Conservation (phyloP, 83 land plant genomes). For the Diphasiastrum complanatum region DNA sequence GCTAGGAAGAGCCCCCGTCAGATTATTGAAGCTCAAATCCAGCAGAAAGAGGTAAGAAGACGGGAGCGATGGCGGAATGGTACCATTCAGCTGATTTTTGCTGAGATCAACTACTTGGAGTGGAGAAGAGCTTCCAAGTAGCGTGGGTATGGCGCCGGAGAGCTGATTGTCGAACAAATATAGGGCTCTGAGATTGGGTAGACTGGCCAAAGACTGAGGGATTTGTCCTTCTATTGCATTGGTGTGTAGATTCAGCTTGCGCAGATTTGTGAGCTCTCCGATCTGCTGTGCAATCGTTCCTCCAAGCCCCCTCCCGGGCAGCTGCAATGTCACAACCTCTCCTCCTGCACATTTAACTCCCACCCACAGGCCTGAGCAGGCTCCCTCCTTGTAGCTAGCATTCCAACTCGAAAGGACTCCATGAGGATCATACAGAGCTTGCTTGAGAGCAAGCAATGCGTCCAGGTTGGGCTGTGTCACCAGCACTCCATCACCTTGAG, state of each 20-base stretch:
- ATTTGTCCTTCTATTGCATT: constrained; percentile 55
- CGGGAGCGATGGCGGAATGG: constrained; percentile 40
- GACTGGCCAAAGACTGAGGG: constrained; percentile 53
- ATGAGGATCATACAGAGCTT: constrained; percentile 39
- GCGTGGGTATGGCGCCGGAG: constrained; percentile 62
- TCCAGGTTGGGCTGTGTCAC: constrained; percentile 21
- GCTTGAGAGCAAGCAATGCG: constrained; percentile 37
- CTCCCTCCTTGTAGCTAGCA: constrained; percentile 49
- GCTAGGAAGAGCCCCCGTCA: constrained; percentile 49
- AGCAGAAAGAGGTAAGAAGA: constrained; percentile 47
- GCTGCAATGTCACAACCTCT: constrained; percentile 67
- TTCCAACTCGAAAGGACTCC: constrained; percentile 71
- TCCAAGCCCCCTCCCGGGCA: constrained; percentile 71
- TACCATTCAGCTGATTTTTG: constrained; percentile 50
- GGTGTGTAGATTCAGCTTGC: constrained; percentile 83
- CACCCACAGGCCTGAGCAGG: constrained; percentile 74
- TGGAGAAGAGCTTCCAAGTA: constrained; percentile 44
- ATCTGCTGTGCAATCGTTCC: constrained; percentile 58
- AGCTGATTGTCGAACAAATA: constrained; percentile 67
- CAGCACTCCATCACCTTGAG: constrained; percentile 13
- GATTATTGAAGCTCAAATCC: constrained; percentile 59
- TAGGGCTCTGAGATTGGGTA: constrained; percentile 60
- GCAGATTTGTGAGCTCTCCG: constrained; percentile 57
- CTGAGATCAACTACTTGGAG: constrained; percentile 74
- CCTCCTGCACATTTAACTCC: constrained; percentile 84